Evolutionary conservation across 75 land plant species (phyloP), one percentile per base, ranked within the genome.

Genomic region (Larix kaempferi): DNA sequence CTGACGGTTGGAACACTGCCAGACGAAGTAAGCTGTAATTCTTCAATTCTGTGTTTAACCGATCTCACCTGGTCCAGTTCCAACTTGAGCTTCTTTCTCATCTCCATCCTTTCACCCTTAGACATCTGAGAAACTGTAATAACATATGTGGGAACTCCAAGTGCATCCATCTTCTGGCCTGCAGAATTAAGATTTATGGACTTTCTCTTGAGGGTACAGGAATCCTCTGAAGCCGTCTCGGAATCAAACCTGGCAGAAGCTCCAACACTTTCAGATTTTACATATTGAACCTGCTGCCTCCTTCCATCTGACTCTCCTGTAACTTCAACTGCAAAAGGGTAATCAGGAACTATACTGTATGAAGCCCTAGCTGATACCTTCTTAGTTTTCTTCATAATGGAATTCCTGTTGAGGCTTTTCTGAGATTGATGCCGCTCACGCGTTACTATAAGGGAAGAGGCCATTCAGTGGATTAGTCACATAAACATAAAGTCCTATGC

Each of bases 191-290:
- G 41, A 62, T 84, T 82, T 59, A 82, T 82, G 6, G 85, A 82
- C 79, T 82, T 84, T 71, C 80, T 84, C 64, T 84, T 84, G 55
- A 77, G 57, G 2, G 52, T 71, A 37, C 71, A 73, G 3, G 84
- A 66, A 77, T 83, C 85, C 23, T 82, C 77, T 4, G 85, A 76
- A 3, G 78, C 61, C 8, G 61, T 54, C 41, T 80, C 85, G 6
- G 78, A 78, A 33, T 87, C 89, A 73, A 85, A 60, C n/a, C 80
- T 74, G 8, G 74, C 81, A 0, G 81, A 86, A 75, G 87, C 87
- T 21, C 76, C 84, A 79, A 82, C 80, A 52, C 86, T 87, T 55
- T 17, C 58, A 21, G 7, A 26, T 23, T 74, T 55, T 14, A n/a
- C 27, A 25, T 54, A 6, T 25, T 6, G 33, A 19, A 49, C 64